Evolutionary conservation across 371 early-diverging fungal genomes (phyloP), one percentile per base, ranked within the genome.

Genomic region (Nematocida sp.): DNA sequence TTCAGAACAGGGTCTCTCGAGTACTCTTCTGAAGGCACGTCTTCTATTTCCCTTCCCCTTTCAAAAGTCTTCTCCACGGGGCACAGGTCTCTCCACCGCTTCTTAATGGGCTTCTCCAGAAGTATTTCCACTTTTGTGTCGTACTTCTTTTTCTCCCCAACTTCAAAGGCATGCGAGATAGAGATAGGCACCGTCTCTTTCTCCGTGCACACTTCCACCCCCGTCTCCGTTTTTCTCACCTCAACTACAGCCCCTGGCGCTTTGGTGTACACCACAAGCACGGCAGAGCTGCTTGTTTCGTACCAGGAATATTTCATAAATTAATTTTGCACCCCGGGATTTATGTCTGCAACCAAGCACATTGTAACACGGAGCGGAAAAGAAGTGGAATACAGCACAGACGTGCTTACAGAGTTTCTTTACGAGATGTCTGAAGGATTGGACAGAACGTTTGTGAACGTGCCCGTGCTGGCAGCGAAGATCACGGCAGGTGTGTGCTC

Each of bases 291-390:
- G 48, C 41, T 63, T 21, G 54, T 76, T 51, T 76, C 64, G 51
- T 76, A 76, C 76, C 76, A 76, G 8, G 75, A 45, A 40, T 63
- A 50, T 13, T 43, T 27, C 64, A 76, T 76, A 70, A 60, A 25
- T 50, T 70, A 45, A 58, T 70, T 70, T 70, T 70, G 54, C 32
- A 37, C 56, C 52, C 36, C 19, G 37, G 3, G 15, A 46, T 32
- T 29, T 48, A 70, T 70, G 74, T 60, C 51, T 43, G 7, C 36
- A 46, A 25, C 31, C 23, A 31, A 46, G 19, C 21, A 23, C 32
- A 48, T 56, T 13, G 60, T 57, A 8, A 67, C 25, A 34, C 56
- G 56, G 46, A 70, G 29, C 11, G 74, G 74, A 19, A 36, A 43
- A n/a, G 25, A 25, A 36, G 58, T 56, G 32, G 62, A 46, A 25